Conservation (phyloP, 2,329 filamentous ascomycete genomes). For the Colletotrichum tabaci region DNA sequence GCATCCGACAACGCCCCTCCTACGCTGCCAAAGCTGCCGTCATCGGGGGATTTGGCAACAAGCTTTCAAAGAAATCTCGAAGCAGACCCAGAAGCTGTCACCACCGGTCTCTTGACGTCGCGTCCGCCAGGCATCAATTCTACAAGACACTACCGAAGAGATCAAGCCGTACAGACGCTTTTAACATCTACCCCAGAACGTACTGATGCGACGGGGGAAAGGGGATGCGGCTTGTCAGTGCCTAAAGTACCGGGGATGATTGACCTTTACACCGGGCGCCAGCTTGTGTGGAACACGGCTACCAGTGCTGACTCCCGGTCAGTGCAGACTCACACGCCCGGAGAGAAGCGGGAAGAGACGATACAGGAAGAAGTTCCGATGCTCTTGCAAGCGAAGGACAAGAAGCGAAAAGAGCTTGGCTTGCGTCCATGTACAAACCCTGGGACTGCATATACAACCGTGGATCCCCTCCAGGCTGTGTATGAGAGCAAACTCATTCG, state of each 20-base stretch:
- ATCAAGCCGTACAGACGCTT: conserved; percentile 10
- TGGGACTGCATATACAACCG: too few species aligned
- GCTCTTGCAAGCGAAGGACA: too few species aligned
- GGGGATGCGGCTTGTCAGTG: background rate
- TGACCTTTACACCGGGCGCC: background rate
- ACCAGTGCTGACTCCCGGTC: background rate
- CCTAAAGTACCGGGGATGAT: conserved; percentile 1
- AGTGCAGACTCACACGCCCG: background rate
- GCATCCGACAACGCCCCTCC: conserved; percentile 1
- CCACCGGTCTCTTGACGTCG: background rate
- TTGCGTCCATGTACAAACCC: too few species aligned
- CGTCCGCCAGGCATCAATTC: background rate
- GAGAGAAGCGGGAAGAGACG: too few species aligned
- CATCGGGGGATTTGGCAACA: background rate
- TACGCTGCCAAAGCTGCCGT: background rate
- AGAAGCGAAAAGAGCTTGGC: too few species aligned
- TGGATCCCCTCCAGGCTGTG: background rate
- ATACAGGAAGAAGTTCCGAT: too few species aligned
- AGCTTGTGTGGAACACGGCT: background rate
- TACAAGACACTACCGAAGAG: background rate
- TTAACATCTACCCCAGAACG: background rate
- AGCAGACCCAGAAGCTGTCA: background rate
- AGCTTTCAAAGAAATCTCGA: background rate
- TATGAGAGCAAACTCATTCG: background rate
- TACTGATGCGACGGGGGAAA: background rate